Base-by-base conservation (phyloP, 148 eudicot species). In the Beta vulgaris region DNA sequence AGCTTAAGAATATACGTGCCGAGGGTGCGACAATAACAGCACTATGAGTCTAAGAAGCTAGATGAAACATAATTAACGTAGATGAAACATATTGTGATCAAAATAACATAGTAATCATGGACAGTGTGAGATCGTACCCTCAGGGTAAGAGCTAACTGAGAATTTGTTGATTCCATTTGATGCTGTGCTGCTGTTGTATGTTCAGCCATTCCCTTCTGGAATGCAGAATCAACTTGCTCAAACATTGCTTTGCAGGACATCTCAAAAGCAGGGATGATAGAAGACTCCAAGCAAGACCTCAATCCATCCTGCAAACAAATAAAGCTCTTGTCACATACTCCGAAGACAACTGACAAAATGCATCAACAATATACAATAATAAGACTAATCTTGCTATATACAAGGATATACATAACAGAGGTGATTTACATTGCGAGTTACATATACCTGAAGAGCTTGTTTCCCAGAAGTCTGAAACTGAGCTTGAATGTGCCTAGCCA, bases 381-480 rank as follows among this genome's bases (percentile, higher is more conserved):
- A 23, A 35, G 35, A 62, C 13, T 12, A 42, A 15, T 26, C 1
- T 34, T 62, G 36, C 28, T 29, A 4, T 29, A 6, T 63, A 49
- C 10, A 60, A 39, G 59, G 7, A 15, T 31, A 73, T 21, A 51
- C 53, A 34, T 34, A 70, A 32, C 14, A 14, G 6, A 37, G 12
- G 10, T 1, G 12, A 21, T 32, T 6, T 44, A 23, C 54, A 54
- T 71, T 43, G 60, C 43, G 76, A 11, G 25, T 39, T 13, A 46
- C 31, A 35, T 71, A 68, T 80, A 92, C 98, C 93, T 92, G 98
- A 73, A 95, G 91, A 69, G 90, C 89, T 86, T 95, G 99, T 82
- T 87, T 95, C 76, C 90, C 99, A 80, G 94, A 91, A 61, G 97
- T 91, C 81, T 91, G 98, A 62, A 92, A 92, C 81, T 96, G 99